phyloP scores from a whole-genome alignment of 768 basidiomycete genomes.

The Paxillus ammoniavirescens region DNA sequence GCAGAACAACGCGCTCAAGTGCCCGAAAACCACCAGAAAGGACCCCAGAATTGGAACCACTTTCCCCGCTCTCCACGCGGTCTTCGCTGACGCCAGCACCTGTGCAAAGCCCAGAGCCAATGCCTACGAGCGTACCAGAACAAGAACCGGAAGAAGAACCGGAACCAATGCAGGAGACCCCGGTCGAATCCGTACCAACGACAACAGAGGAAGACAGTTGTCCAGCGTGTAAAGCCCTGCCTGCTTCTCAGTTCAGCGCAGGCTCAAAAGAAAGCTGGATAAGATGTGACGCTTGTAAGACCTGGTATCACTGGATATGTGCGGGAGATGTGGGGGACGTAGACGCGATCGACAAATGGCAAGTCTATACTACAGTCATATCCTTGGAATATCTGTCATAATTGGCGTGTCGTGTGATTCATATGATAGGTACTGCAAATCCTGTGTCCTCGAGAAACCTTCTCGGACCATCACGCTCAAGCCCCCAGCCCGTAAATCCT shows the following conservation, averaged over 20 bases:
- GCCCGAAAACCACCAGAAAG: conserved; percentile 35
- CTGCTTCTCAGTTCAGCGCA: conserved; percentile 29
- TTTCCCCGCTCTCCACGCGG: conserved; percentile 29
- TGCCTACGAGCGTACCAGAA: conserved; percentile 12
- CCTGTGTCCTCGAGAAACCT: conserved; percentile 60
- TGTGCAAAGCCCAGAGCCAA: conserved; percentile 14
- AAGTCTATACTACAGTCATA: conserved; percentile 25
- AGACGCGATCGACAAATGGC: conserved; percentile 79
- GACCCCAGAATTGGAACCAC: conserved; percentile 31
- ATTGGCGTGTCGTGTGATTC: conserved; percentile 15
- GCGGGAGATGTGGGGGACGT: conserved; percentile 65
- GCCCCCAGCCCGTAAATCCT: conserved; percentile 77
- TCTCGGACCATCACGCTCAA: conserved; percentile 69
- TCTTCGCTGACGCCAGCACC: conserved; percentile 30
- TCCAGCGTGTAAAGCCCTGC: conserved; percentile 49
- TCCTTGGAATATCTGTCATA: conserved; percentile 8
- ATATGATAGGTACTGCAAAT: conserved; percentile 61
- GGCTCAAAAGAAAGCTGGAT: conserved; percentile 78
- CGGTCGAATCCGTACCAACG: conserved; percentile 7
- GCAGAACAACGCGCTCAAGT: conserved; percentile 41
- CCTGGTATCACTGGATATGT: conserved; percentile 85
- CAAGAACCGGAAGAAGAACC: conserved; percentile 13
- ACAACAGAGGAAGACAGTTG: conserved; percentile 37
- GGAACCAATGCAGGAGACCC: conserved; percentile 11
- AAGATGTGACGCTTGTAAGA: conserved; percentile 76